Conservation (phyloP, 1,139 yeast genomes). For the Saccharomyces hybrid region DNA sequence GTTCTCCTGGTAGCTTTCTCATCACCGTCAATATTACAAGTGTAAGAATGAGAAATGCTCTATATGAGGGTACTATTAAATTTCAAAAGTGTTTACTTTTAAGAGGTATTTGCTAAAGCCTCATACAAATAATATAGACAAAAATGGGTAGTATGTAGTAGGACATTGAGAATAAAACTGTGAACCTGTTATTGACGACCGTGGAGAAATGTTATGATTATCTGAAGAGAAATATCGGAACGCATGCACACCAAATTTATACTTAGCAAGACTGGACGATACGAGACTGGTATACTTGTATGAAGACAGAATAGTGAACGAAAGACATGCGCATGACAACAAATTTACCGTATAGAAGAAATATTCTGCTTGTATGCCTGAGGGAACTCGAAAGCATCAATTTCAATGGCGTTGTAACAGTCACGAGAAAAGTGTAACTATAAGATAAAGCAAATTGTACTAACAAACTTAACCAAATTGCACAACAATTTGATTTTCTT, state of each 20-base stretch:
- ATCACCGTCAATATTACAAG: background rate
- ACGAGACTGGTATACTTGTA: background rate
- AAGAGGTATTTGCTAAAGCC: background rate
- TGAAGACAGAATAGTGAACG: background rate
- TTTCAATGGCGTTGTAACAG: background rate
- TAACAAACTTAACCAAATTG: slow-evolving; percentile 3
- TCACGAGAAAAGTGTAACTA: background rate
- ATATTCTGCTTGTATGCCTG: background rate
- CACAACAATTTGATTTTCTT: slow-evolving; percentile 9
- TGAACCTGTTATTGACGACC: background rate
- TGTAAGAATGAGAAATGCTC: background rate
- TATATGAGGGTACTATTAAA: background rate
- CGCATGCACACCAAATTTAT: background rate
- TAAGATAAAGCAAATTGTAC: background rate
- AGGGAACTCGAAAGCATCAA: background rate
- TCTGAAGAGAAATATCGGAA: background rate
- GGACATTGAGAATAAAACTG: background rate
- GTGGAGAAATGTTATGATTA: background rate
- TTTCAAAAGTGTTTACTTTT: background rate
- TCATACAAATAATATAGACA: slow-evolving; percentile 30
- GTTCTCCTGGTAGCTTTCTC: background rate
- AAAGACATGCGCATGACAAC: background rate
- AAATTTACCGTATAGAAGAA: background rate
- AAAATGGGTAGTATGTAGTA: slow-evolving; percentile 60
- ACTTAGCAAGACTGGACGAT: background rate